Evolutionary conservation across 305 asterid genomes (phyloP).

Genomic region (Fraxinus ornus): DNA sequence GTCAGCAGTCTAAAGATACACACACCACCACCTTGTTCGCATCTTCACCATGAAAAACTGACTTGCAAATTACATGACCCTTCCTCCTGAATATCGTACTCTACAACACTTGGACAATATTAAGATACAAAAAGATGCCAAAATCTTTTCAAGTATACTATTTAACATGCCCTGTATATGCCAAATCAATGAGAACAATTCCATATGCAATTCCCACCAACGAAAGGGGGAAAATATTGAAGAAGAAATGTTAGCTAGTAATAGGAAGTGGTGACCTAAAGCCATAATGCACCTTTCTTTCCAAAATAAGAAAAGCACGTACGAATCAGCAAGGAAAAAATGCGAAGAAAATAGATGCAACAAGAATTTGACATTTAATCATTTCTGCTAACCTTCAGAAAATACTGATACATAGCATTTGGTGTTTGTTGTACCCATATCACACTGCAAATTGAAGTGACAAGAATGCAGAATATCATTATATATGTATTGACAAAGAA

Average conservation of each 20-base stretch:
- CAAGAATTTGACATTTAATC: neutral
- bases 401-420: constrained; percentile 89
- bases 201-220: neutral
- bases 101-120: neutral
- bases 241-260: neutral
- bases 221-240: neutral
- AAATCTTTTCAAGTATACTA: neutral
- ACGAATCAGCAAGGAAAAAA: neutral
- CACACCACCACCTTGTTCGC: neutral
- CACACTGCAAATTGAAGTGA: constrained; percentile 49
- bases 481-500: neutral
- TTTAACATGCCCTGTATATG: neutral
- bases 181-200: neutral
- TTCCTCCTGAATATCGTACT: neutral
- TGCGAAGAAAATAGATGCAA: neutral
- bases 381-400: constrained; percentile 67
- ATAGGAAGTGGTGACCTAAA: neutral
- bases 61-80: neutral
- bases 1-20: neutral
- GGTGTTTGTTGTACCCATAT: constrained; percentile 78
- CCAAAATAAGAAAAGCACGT: neutral
- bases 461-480: constrained; percentile 25
- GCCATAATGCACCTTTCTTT: neutral
- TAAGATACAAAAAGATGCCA: neutral
- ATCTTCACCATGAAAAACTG: neutral